phyloP scores from a whole-genome alignment of 164 flowering plant genomes.

The Warburgia ugandensis region DNA sequence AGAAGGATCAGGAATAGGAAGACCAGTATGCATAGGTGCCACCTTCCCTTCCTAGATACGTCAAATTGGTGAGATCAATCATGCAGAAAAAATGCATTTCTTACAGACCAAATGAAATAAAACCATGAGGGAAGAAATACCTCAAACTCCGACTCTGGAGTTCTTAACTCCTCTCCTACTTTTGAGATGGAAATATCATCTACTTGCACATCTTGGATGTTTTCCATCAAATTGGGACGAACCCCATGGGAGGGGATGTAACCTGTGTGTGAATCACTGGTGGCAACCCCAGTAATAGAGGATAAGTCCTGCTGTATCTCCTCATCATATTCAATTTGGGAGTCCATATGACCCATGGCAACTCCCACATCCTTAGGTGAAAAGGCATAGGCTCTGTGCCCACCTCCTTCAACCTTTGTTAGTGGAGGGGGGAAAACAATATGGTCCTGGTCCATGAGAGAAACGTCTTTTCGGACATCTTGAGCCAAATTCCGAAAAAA shows the following conservation, averaged over 20 bases:
- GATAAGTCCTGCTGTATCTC: slow-evolving; percentile 23
- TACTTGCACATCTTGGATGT: slow-evolving; percentile 41
- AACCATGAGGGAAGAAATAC: slow-evolving; percentile 24
- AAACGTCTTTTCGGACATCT: slow-evolving; percentile 53
- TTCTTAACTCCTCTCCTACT: slow-evolving; percentile 25
- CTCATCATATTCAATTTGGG: slow-evolving; percentile 25
- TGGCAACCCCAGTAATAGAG: slow-evolving; percentile 11
- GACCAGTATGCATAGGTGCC: slow-evolving; percentile 30
- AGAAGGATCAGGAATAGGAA: slow-evolving; percentile 48
- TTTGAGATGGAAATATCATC: slow-evolving; percentile 30
- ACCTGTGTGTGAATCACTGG: slow-evolving; percentile 10
- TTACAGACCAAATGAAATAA: too few relatives aligned
- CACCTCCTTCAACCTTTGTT: slow-evolving; percentile 32
- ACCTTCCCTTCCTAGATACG: slow-evolving; percentile 50
- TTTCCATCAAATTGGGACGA: slow-evolving; percentile 9
- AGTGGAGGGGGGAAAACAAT: slow-evolving; percentile 38
- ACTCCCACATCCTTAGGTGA: slow-evolving; percentile 29
- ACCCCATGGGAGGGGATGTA: slow-evolving; percentile 23
- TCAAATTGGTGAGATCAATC: too few relatives aligned
- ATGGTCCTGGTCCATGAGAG: slow-evolving; percentile 82
- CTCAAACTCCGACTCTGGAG: slow-evolving; percentile 61
- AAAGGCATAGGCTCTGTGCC: slow-evolving; percentile 27
- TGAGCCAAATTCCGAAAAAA: slow-evolving; percentile 80
- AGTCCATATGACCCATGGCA: slow-evolving; percentile 19
- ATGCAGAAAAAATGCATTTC: too few relatives aligned